Evolutionary conservation across 1,284 basidiomycete genomes (phyloP), one percentile per base, ranked within the genome.

Genomic region (Irpex sp.): DNA sequence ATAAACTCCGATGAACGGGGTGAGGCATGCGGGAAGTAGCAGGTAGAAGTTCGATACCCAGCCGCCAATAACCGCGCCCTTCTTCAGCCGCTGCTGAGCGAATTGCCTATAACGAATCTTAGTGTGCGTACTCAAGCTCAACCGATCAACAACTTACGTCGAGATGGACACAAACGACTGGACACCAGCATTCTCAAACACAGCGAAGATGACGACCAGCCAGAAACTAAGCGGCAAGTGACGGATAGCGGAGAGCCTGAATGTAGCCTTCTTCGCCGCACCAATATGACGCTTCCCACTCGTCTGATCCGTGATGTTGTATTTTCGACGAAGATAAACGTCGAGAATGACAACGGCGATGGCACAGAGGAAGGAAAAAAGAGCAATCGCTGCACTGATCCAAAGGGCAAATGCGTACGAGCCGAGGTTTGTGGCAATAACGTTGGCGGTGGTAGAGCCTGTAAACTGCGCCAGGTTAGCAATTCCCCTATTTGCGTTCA

Each of bases 41-140:
- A 80, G 68, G 67, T 79, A 80, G 68, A 80, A 77, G 64, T 76
- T 78, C 5, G 78, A 78, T n/a, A 79, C 78, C 78, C 78, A 80
- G 61, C 78, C 78, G 16, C 77, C 77, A 48, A 80, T 73, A 58
- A 80, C 75, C n/a, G 78, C 78, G 48, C 78, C 78, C 67, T 78
- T 77, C 67, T 78, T 71, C 56, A 80, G 67, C 4, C 78, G 71
- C 63, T 80, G 78, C 63, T 80, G 78, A 12, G 77, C 75, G 61
- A 78, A 77, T 73, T 80, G 77, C 36, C 72, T 73, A 48, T 10
- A 18, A 14, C 51, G 3, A 58, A 5, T 3, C 4, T 45, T 18
- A 51, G 37, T 58, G 18, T 9, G 47, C 21, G 49, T 48, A 35
- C 69, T 72, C 42, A 4, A 12, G 33, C 56, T 52, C 47, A 2